phyloP scores from a whole-genome alignment of 345 rosid species.

The Balakata baccata region DNA sequence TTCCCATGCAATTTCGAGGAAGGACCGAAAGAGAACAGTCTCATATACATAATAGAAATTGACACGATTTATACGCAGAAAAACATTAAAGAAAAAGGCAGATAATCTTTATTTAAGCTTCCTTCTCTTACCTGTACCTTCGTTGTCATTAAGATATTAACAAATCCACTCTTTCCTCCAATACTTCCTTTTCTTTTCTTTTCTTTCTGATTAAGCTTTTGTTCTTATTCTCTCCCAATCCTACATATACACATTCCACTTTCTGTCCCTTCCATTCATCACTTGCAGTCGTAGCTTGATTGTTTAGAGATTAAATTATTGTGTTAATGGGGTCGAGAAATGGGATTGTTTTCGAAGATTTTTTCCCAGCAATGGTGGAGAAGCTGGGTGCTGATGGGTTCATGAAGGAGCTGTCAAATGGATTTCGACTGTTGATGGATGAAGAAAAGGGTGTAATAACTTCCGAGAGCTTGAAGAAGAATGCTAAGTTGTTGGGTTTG shows the following conservation, averaged over 20 bases:
- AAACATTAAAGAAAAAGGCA: neutral
- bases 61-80: conserved; percentile 10
- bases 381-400: conserved; percentile 51
- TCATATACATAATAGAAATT: neutral
- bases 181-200: neutral
- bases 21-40: conserved; percentile 17
- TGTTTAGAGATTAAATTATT: no score
- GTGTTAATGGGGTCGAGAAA: conserved; percentile 27
- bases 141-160: conserved; percentile 28
- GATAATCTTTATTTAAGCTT: neutral
- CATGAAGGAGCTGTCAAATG: conserved; percentile 51
- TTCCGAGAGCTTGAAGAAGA: conserved; percentile 50
- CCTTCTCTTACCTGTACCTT: conserved; percentile 26
- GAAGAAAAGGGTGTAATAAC: conserved; percentile 46
- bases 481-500: conserved; percentile 40
- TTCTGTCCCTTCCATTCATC: no score
- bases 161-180: conserved; percentile 16
- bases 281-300: no score
- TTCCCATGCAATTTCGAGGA: conserved; percentile 54
- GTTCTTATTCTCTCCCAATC: neutral
- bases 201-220: conserved; percentile 3
- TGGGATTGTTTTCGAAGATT: conserved; percentile 48
- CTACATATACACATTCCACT: conserved; percentile 12
- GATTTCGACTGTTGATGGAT: conserved; percentile 53
- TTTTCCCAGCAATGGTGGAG: conserved; percentile 57